These are phyloP conservation scores for Pseudozyma tsukubaensis DNA, from an alignment of 1,284 basidiomycete species.

Conservation along the genomic window DNA sequence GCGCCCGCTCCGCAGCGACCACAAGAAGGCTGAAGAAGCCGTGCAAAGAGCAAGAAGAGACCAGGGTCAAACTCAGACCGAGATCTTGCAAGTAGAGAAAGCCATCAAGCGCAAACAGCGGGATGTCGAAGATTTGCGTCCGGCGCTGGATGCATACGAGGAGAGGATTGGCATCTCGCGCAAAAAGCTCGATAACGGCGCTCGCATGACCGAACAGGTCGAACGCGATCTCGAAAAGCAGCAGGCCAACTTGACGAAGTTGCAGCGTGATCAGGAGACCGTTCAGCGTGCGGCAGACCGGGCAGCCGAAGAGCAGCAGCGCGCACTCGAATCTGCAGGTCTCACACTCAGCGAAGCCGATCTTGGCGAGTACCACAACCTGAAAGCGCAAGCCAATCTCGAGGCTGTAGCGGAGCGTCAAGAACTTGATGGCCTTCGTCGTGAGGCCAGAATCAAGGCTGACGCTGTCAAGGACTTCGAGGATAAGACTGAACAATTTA, in stretches of 20 bases:
- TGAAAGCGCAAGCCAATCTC: slow-evolving; percentile 76
- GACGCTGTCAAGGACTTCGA: slow-evolving; percentile 74
- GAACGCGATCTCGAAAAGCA: slow-evolving; percentile 78
- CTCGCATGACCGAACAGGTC: slow-evolving; percentile 76
- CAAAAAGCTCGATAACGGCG: slow-evolving; percentile 80
- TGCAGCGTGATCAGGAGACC: slow-evolving; percentile 78
- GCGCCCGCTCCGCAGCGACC: slow-evolving; percentile 80
- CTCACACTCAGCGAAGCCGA: slow-evolving; percentile 84
- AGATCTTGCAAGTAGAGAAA: slow-evolving; percentile 50
- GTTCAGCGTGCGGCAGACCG: slow-evolving; percentile 71
- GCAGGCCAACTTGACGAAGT: slow-evolving; percentile 74
- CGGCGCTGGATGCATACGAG: slow-evolving; percentile 73
- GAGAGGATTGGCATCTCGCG: slow-evolving; percentile 87
- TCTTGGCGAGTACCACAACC: slow-evolving; percentile 82
- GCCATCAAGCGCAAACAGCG: slow-evolving; percentile 47
- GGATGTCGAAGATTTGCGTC: slow-evolving; percentile 50
- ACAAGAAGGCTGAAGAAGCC: slow-evolving; percentile 84
- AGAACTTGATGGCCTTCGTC: slow-evolving; percentile 80
- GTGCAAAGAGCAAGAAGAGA: slow-evolving; percentile 70
- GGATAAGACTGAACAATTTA: slow-evolving; percentile 77
- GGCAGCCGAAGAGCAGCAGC: slow-evolving; percentile 78
- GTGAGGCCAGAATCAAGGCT: slow-evolving; percentile 81
- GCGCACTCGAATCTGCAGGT: slow-evolving; percentile 77
- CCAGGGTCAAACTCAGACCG: slow-evolving; percentile 53
- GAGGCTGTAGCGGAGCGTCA: slow-evolving; percentile 89